Base-by-base conservation (phyloP, 257 asterid genomes). In the Fraxinus americana region DNA sequence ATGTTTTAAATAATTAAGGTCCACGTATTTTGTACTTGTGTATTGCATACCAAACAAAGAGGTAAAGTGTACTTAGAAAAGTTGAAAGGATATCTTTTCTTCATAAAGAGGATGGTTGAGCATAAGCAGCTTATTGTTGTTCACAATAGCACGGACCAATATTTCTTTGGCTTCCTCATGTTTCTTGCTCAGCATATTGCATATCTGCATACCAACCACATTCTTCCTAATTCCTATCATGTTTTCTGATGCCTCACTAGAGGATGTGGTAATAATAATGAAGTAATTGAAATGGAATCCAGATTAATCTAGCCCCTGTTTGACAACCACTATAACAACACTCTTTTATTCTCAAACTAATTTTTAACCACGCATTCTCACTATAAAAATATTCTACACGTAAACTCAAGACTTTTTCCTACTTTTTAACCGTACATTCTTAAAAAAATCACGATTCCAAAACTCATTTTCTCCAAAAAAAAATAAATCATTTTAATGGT, bases 101-200 rank as follows among this genome's bases (percentile, higher is more conserved):
- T 89, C 89, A 32, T 88, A 78, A 67, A 71, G 80, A 85, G 96
- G 97, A 88, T 82, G 89, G 79, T 90, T 85, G 83, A 96, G 95
- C 94, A 96, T 71, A 82, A 93, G 90, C 80, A 96, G 82, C 87
- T 88, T 90, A 83, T 95, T 93, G 91, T 83, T 93, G 90, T 85
- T 93, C 78, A 96, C 92, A 72, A 88, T 76, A 80, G 92, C 93
- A 79, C 82, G 91, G 73, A 87, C 97, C 81, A 93, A 63, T 66
- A 89, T 21, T 52, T 93, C 97, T 76, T 93, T 93, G 2, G 97
- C 98, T 81, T 90, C 99, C 57, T 93, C 97, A 12, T 86, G 86
- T 69, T 85, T 93, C 91, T 86, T 92, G 80, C 89, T 87, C 57
- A 93, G 91, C 87, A 85, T 91, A 87, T 79, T 83, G 89, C 97